Percentiles rank a stretch among this genome's conserved stretches.
Evolutionary conservation across 75 land plant species (phyloP).

Genomic region (Chamaecyparis obtusa): DNA sequence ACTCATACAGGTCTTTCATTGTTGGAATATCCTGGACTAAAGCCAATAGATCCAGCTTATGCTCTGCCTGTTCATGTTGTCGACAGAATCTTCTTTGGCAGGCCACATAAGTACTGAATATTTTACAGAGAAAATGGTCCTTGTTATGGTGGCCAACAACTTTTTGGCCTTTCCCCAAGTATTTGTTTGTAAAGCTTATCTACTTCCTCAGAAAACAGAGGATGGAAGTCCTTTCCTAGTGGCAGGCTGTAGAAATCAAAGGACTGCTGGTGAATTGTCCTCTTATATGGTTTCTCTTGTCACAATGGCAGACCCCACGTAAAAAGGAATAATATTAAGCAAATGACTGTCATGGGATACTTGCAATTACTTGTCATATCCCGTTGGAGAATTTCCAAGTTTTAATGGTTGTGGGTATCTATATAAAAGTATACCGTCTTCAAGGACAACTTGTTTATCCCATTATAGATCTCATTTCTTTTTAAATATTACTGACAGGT

Average conservation of each 20-base stretch:
- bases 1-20: slow-evolving; percentile 68
- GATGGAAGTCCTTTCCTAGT: neutral
- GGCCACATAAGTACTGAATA: neutral
- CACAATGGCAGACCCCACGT: neutral
- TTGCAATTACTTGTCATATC: neutral
- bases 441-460: neutral
- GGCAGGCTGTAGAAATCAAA: neutral
- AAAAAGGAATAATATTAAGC: neutral
- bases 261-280: neutral
- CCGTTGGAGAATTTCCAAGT: neutral
- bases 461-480: neutral
- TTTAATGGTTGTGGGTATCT: neutral
- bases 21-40: slow-evolving; percentile 81
- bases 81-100: slow-evolving; percentile 59
- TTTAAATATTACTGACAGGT: too few species aligned
- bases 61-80: slow-evolving; percentile 92
- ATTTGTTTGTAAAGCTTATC: neutral
- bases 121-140: neutral
- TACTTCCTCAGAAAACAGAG: neutral
- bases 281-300: neutral
- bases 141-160: neutral
- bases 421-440: neutral
- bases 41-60: slow-evolving; percentile 87
- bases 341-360: neutral
- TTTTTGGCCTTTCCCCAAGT: neutral